Base-by-base conservation (phyloP, 2,329 filamentous ascomycete genomes). In the Lachnellula subtilissima region DNA sequence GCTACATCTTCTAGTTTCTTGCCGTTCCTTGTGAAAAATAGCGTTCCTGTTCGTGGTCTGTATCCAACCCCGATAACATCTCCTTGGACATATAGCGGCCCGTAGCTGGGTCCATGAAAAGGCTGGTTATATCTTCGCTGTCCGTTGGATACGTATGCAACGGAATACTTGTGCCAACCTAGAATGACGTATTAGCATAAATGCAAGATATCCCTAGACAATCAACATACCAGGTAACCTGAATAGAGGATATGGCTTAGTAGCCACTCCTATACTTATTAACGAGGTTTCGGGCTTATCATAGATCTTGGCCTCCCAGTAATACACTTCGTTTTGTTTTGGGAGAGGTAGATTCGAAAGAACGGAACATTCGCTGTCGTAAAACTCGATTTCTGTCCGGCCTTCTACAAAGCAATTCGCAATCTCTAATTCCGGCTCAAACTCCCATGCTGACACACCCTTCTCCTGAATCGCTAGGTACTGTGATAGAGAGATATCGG, bases 381-480 rank as follows among this genome's bases (percentile, higher is more conserved):
- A 99, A 75, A 99, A 99, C 72, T 99, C 94, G 61, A 99, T 96
- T 73, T 99, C 94, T 11, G 94, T 99, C 63, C 94, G 85, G 42
- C 78, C 93, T 74, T 99, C 93, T 61, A 99, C 94, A 70, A 99
- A 99, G 73, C 94, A 99, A 74, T 97, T 97, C 64, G 94, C 94
- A 64, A 97, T 97, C 74, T 99, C 94, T 37, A 97, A 77, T 73
- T 99, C 94, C n/a, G 94, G 94, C 72, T 97, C 94, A 68, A 99
- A 99, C 72, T 99, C 94, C 94, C 94, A 99, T 6, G 94, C 94
- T 5, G 94, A 96, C n/a, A 99, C 93, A 50, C 94, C 94, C 73
- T 99, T 99, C 76, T 99, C 94, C 76, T 99, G 94, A 64, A 99
- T 99, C 43, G 94, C 94, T 57, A 99, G 82, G 71, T 96, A 97